Conservation (phyloP, 140 eudicot genomes). For the Oenanthe javanica region DNA sequence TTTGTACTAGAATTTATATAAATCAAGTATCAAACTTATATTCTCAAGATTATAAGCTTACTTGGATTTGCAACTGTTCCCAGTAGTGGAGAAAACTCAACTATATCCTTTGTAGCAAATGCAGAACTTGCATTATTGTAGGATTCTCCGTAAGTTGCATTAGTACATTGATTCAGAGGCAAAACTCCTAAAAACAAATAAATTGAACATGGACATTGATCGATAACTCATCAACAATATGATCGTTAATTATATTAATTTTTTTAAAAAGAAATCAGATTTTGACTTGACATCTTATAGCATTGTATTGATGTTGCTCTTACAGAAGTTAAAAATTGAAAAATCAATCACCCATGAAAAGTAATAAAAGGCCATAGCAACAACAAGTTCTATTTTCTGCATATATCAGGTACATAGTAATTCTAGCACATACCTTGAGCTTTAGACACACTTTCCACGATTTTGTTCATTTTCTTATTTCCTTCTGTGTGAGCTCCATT, state of each 20-base stretch:
- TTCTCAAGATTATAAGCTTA: conserved; percentile 9
- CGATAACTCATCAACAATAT: not conserved
- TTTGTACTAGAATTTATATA: not conserved
- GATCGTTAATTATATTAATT: not conserved
- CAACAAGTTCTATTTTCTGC: not conserved
- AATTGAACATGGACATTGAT: not conserved
- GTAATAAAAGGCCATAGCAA: not conserved
- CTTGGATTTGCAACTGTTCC: conserved; percentile 8
- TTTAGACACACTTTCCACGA: not conserved
- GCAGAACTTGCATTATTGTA: not conserved
- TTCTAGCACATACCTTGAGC: not conserved
- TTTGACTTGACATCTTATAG: not conserved
- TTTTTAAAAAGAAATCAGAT: not conserved
- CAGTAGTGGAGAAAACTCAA: not conserved
- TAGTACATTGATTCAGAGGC: not conserved
- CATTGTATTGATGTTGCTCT: too few species aligned
- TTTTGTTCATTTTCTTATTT: not conserved
- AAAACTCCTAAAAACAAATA: not conserved
- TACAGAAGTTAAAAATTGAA: not conserved
- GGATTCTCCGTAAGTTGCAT: not conserved
- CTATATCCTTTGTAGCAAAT: not conserved
- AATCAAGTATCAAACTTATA: conserved; percentile 13
- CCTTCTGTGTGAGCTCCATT: not conserved
- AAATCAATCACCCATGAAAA: not conserved
- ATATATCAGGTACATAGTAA: not conserved